Percentiles rank a stretch among this genome's conserved stretches.
These are phyloP conservation scores for Pyrus hybrid DNA, from an alignment of 331 rosid genomes.

Conservation along the genomic window DNA sequence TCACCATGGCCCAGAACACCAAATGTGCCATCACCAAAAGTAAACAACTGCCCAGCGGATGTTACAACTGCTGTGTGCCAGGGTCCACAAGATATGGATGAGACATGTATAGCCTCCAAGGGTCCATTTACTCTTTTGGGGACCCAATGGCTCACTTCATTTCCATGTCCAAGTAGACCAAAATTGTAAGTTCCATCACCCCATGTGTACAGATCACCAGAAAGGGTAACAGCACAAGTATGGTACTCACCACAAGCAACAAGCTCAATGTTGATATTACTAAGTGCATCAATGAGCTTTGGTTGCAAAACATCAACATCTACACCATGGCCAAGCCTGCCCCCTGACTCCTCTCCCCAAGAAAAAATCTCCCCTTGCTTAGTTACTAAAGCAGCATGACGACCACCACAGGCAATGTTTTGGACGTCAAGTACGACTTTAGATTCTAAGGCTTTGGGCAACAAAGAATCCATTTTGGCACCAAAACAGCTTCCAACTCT, in stretches of 20 bases:
- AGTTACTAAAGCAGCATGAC: slow-evolving; percentile 93
- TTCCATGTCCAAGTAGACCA: slow-evolving; percentile 97
- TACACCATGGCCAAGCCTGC: slow-evolving; percentile 99
- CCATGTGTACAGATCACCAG: slow-evolving; percentile 98
- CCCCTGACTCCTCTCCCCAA: slow-evolving; percentile 99
- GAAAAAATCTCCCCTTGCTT: slow-evolving; percentile 97
- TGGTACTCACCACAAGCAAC: slow-evolving; percentile 99
- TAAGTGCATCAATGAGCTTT: slow-evolving; percentile 82
- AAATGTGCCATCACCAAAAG: slow-evolving; percentile 97
- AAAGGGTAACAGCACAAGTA: slow-evolving; percentile 91
- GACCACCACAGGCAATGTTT: slow-evolving; percentile 94
- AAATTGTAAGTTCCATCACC: slow-evolving; percentile 92
- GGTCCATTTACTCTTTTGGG: slow-evolving; percentile 96
- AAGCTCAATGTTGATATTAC: slow-evolving; percentile 83
- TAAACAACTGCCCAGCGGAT: slow-evolving; percentile 91
- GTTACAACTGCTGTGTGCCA: slow-evolving; percentile 99
- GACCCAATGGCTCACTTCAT: slow-evolving; percentile 98
- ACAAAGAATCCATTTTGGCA: slow-evolving; percentile 71
- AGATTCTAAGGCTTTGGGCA: slow-evolving; percentile 97
- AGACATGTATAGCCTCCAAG: slow-evolving; percentile 89
- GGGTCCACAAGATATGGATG: slow-evolving; percentile 95
- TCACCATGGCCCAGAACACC: slow-evolving; percentile 98
- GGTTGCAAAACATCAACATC: slow-evolving; percentile 87
- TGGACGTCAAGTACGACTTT: slow-evolving; percentile 95
- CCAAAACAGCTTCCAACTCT: slow-evolving; percentile 64